Evolutionary conservation across 441 rosid species (phyloP), one percentile per base, ranked within the genome.

Genomic region (Geranium incanum): DNA sequence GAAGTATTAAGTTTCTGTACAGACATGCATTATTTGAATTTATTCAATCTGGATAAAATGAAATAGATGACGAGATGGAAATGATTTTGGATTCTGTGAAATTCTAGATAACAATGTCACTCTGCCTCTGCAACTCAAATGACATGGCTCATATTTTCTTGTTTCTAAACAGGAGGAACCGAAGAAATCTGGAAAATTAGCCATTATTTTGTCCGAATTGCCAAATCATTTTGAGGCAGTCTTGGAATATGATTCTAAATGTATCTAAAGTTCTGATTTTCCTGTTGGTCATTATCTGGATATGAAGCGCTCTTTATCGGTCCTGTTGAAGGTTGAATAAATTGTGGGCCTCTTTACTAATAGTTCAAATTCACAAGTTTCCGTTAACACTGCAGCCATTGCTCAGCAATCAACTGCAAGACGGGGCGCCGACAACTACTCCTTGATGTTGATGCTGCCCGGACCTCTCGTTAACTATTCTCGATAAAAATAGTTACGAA

Each of bases 1-100:
- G 73, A 80, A 73, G 68, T 63, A 63, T 71, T 66, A 41, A 72
- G 45, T 65, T 83, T 77, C 81, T 87, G 87, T 86, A 82, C 80
- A 63, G 64, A 83, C 81, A 71, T 76, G 78, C 81, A 72, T 86
- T 76, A 72, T 75, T 65, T 64, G 18, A 59, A 57, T 70, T 69
- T 37, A 43, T 76, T 72, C 8, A 63, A 67, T 74, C 73, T 63
- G 41, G 75, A 64, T 50, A 68, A 72, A 76, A 65, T 69, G 71
- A 67, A 38, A 13, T 69, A 38, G 67, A 68, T 41, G 48, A 21
- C 70, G n/a, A n/a, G 65, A 66, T 69, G 8, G 41, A 52, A 43
- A 67, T 66, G 18, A 59, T 50, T 3, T 38, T 68, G 63, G n/a
- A 4, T 67, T 13, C 50, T 45, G 55, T 38, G 55, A 33, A 60